Base-by-base conservation (phyloP, 225 moss, liverwort and hornwort species). In the Pseudoscleropodium purum region DNA sequence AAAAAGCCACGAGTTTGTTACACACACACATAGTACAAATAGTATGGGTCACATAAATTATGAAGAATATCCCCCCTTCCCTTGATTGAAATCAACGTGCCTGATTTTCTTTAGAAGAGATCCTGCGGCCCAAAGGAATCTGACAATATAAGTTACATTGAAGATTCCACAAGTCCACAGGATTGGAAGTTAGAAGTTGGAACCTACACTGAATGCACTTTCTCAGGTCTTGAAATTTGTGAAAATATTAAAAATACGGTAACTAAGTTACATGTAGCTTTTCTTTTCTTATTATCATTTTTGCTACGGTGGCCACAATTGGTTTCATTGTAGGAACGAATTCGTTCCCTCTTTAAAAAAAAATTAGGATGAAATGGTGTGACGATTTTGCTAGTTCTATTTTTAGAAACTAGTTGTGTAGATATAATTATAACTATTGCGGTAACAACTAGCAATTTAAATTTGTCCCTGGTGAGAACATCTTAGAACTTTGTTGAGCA, bases 301-400 rank as follows among this genome's bases (percentile, higher is more conserved):
- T 68, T n/a, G 6, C 7, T 4, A 13, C 4, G 21, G 37, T 20
- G 11, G 20, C 0, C 20, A 36, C 4, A 0, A 37, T 3, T 18
- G 2, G 10, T n/a, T 21, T 68, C 4, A n/a, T 11, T 68, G 68
- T 68, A 6, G 37, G 37, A 6, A 67, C 0, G 4, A 37, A n/a
- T 12, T 25, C 2, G 25, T 4, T 70, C 39, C 12, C 10, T 67
- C 51, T 51, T 65, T 6, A 1, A 19, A 23, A 68, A 65, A 18
- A 13, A 2, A 13, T 26, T 26, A 59, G 59, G 10, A 59, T 59
- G 59, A 59, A 59, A 23, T 23, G 59, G 59, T 23, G 15, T 59
- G 23, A 3, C 0, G 0, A 72, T 26, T 69, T 39, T 2, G 12
- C 34, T 51, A 51, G 51, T 13, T 51, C 56, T 56, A 56, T 56